Evolutionary conservation across 2,329 filamentous ascomycete species (phyloP), one percentile per base, ranked within the genome.

Genomic region (Fusarium neocosmosporiellum): DNA sequence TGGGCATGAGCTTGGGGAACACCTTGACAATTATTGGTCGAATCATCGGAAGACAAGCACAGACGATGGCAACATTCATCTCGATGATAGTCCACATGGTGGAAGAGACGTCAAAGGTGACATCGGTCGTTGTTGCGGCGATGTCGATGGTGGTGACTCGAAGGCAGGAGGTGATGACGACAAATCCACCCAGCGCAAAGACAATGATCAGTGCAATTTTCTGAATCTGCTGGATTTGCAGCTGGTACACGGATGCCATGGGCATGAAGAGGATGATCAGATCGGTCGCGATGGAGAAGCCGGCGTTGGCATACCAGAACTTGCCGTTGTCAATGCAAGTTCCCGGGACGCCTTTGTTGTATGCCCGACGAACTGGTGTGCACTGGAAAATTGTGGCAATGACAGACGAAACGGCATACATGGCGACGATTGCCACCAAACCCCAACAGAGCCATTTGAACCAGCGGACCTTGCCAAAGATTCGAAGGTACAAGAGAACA

Each of bases 241-340:
- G 79, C 46, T 79, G 76, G 74, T 83, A 83, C 3, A 88, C 80
- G n/a, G 83, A 82, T 10, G 81, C 80, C 50, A 87, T 79, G 22
- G 86, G 86, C 39, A 88, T 77, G 20, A 81, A 63, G 24, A 87
- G 76, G 37, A 88, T 83, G 46, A 84, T 73, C 9, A 86, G 60
- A 60, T 87, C 85, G n/a, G 83, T 84, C 11, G 81, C 66, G 48
- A 87, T 84, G 65, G 84, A 86, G 70, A 84, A 83, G 2, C 81
- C 80, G 3, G 82, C 85, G 70, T 87, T 87, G 54, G 84, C 82
- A 65, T 85, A 84, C 85, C 85, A 88, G 69, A 85, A 84, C 3
- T 77, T 78, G 9, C 81, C 81, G 34, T 83, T 79, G 66, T 84
- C 80, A 71, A 87, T 83, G 77, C 85, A 88, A 2, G 74, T 79